Base-by-base conservation (phyloP, 2,329 filamentous ascomycete genomes). In the Chrysosporium queenslandicum region DNA sequence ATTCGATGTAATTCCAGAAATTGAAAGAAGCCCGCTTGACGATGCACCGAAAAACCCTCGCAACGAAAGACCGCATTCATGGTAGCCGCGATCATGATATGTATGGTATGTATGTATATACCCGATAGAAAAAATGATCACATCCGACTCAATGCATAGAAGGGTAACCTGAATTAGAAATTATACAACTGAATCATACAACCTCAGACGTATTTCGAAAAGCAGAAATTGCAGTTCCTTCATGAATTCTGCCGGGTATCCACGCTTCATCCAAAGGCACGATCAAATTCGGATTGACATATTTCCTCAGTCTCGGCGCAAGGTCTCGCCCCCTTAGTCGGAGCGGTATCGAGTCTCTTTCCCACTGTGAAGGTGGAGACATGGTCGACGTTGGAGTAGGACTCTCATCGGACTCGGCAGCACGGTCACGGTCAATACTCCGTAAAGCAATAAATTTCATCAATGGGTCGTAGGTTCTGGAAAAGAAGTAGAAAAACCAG, bases 381-480 rank as follows among this genome's bases (percentile, higher is more conserved):
- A 71, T 58, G 1, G 62, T 64, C 2, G 65, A 63, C 1, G 66
- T 66, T n/a, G 66, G 63, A 1, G 67, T 69, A 2, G 68, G 64
- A 0, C 66, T 68, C 20, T 55, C 53, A 46, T 58, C 53, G 6
- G 43, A 50, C 21, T 54, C 55, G 8, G 53, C 45, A 23, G 45
- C 58, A 53, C 80, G 75, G 2, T 80, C 77, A 23, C 80, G 75
- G 58, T 83, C 80, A 54, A 98, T 87, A 61, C 88, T 94, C 57
- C 87, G 80, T 41, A 98, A 73, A 25, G 94, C 89, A 65, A 98
- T 97, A 65, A 92, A 96, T 60, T 82, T 85, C 68, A 90, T 95
- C 55, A 98, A 71, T 0, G 92, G 91, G 61, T 88, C 86, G 62
- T 92, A 98, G 0, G 85, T 86, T 41, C 79, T 77, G 40, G 80